These are phyloP conservation scores for Rubroboletus pulcherrimus DNA, from an alignment of 768 basidiomycete genomes.

Conservation along the genomic window DNA sequence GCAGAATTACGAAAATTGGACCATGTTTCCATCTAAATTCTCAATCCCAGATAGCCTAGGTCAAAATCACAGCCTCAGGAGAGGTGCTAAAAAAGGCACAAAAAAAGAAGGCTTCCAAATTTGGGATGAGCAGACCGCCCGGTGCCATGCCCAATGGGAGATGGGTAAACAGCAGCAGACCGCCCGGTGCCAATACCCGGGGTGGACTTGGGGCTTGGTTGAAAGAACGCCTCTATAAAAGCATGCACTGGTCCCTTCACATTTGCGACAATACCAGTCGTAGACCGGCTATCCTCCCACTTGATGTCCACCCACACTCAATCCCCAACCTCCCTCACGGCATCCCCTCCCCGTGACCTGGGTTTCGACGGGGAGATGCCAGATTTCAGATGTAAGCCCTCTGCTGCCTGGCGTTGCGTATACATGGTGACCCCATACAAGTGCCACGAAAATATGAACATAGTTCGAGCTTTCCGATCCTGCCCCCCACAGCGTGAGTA, in stretches of 20 bases:
- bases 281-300: background rate
- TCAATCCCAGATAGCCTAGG: background rate
- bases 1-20: background rate
- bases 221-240: background rate
- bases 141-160: too few species aligned
- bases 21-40: background rate
- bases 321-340: background rate
- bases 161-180: too few species aligned
- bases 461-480: background rate
- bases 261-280: background rate
- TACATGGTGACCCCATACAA: background rate
- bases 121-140: too few species aligned
- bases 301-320: background rate
- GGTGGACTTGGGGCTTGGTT: too few species aligned
- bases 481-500: background rate
- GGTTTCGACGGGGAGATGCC: background rate
- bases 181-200: too few species aligned
- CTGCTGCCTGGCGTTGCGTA: background rate
- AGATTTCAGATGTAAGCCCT: background rate
- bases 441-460: background rate
- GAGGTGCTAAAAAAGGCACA: too few species aligned
- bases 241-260: background rate
- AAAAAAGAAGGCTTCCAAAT: too few species aligned
- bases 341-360: background rate
- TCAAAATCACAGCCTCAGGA: background rate